These are phyloP conservation scores for Ophiostoma sp. DNA, from an alignment of 2,329 filamentous ascomycete genomes.

Conservation along the genomic window DNA sequence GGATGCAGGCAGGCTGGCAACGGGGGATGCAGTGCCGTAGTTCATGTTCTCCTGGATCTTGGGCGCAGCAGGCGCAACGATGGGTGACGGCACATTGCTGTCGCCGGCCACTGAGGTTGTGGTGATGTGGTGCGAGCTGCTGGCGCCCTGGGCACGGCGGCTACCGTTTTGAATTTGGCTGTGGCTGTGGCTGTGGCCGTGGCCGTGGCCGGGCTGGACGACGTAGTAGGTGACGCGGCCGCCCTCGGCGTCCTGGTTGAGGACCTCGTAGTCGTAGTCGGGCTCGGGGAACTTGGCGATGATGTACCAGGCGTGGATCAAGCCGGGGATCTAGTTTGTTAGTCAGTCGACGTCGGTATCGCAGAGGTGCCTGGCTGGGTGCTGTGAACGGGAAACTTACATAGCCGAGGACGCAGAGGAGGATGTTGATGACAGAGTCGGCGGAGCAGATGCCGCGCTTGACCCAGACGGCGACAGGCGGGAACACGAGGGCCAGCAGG, in stretches of 20 bases:
- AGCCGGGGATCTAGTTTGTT: slow-evolving; percentile 62
- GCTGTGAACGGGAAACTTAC: slow-evolving; percentile 34
- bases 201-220: slow-evolving; percentile 43
- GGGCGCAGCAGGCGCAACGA: slow-evolving; percentile 23
- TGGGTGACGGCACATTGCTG: slow-evolving; percentile 16
- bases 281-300: slow-evolving; percentile 82
- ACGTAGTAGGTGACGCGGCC: slow-evolving; percentile 72
- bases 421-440: slow-evolving; percentile 91
- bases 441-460: slow-evolving; percentile 89
- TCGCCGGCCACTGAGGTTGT: slow-evolving; percentile 3
- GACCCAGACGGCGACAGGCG: slow-evolving; percentile 78
- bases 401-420: slow-evolving; percentile 73
- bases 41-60: slow-evolving; percentile 37
- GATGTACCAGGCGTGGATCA: slow-evolving; percentile 97
- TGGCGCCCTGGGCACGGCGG: background rate
- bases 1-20: slow-evolving; percentile 19
- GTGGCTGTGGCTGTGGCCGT: slow-evolving; percentile 21
- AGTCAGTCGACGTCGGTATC: background rate
- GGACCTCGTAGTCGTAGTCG: slow-evolving; percentile 61
- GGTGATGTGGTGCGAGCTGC: slow-evolving; percentile 18
- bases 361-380: no score
- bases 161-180: background rate
- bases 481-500: slow-evolving; percentile 59
- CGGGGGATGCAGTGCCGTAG: slow-evolving; percentile 41
- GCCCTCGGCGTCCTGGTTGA: slow-evolving; percentile 50